Percentiles rank a stretch among this genome's conserved stretches.
phyloP scores from a whole-genome alignment of 495 filamentous ascomycete genomes.

The Hypoxylon intermedium region DNA sequence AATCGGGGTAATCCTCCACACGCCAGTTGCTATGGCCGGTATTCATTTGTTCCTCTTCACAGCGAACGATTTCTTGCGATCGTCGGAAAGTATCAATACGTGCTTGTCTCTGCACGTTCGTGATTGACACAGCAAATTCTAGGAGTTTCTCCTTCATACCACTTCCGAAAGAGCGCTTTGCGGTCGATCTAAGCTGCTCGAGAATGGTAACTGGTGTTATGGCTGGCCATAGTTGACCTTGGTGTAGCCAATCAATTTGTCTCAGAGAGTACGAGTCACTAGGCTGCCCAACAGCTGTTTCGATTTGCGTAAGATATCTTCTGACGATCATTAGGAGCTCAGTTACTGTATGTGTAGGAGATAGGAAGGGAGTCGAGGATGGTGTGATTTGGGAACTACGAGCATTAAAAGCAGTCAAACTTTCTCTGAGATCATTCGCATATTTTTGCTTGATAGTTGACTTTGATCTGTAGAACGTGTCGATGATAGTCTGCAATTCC shows the following conservation, averaged over 20 bases:
- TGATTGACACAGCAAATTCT: constrained; percentile 50
- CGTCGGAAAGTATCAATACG: constrained; percentile 42
- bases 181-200: constrained; percentile 57
- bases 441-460: constrained; percentile 32
- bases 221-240: constrained; percentile 60
- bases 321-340: constrained; percentile 40
- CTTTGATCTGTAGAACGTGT: constrained; percentile 9
- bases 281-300: constrained; percentile 12
- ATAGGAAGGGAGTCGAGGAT: neutral
- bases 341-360: constrained; percentile 23
- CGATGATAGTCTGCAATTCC: constrained; percentile 22
- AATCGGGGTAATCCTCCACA: constrained; percentile 55
- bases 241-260: constrained; percentile 53
- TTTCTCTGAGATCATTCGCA: constrained; percentile 28
- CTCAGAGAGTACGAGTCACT: constrained; percentile 4
- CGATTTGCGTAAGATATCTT: constrained; percentile 4
- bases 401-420: constrained; percentile 3
- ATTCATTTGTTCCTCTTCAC: constrained; percentile 51
- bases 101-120: constrained; percentile 52
- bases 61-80: constrained; percentile 17
- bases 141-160: constrained; percentile 54
- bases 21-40: constrained; percentile 61
- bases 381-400: neutral
- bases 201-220: constrained; percentile 59
- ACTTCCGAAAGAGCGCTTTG: constrained; percentile 41